Evolutionary conservation across 148 eudicot genomes (phyloP).

Genomic region (Vaccinium darrowii): DNA sequence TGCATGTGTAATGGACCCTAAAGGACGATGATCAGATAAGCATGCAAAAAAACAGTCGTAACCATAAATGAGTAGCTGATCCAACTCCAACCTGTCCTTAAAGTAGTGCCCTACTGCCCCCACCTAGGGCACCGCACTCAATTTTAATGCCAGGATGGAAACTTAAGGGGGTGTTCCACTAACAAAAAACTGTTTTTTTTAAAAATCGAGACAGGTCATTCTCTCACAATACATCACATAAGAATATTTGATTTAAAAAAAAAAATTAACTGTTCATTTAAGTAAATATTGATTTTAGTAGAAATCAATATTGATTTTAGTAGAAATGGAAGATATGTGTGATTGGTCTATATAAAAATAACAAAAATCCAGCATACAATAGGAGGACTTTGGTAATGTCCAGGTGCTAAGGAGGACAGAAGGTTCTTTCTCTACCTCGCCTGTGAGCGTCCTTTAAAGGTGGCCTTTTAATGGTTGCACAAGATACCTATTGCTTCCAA

Average conservation of each 20-base stretch:
- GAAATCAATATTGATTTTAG: too few relatives aligned
- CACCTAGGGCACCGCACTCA: not conserved
- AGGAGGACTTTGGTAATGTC: not conserved
- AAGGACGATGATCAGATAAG: constrained; percentile 10
- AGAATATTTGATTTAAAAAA: too few relatives aligned
- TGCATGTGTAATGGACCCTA: not conserved
- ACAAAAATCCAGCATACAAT: not conserved
- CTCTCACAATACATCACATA: too few relatives aligned
- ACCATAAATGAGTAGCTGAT: not conserved
- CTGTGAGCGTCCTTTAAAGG: constrained; percentile 14
- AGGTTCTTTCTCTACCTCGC: constrained; percentile 4
- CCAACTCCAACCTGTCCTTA: not conserved
- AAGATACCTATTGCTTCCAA: constrained; percentile 25
- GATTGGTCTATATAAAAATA: too few relatives aligned
- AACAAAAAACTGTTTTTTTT: too few relatives aligned
- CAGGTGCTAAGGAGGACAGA: not conserved
- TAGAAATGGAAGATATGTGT: too few relatives aligned
- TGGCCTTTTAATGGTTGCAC: constrained; percentile 20
- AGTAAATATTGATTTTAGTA: too few relatives aligned
- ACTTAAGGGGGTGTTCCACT: too few relatives aligned
- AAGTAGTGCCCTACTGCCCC: not conserved
- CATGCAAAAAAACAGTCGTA: not conserved
- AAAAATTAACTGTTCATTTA: too few relatives aligned
- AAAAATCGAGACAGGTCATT: too few relatives aligned
- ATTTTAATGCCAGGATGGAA: not conserved